Evolutionary conservation across 106 monocot genomes (phyloP), one percentile per base, ranked within the genome.

Genomic region (Chionographis japonica): DNA sequence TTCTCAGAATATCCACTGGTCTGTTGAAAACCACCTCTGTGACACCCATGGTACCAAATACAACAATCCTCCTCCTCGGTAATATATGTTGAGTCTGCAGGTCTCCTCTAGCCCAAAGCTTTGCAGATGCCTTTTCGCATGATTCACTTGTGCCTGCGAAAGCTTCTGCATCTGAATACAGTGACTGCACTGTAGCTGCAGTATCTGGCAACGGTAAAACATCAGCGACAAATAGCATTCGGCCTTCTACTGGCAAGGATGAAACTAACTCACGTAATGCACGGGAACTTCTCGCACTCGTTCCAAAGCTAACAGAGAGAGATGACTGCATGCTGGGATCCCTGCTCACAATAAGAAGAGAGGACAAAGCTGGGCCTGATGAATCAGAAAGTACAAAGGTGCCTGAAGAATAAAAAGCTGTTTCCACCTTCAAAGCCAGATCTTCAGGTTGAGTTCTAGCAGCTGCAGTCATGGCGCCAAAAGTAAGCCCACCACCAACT

Each of bases 11-110:
- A 40, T 98, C 97, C 51, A 92, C 90, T 56, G 92, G 97, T 14
- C 97, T 89, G 64, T 98, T 98, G 54, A 89, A 82, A 75, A 64
- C 80, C 65, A 97, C 73, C 67, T 97, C 97, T 70, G 82, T 86
- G 69, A 97, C 63, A 66, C 97, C 92, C 89, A 89, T 90, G 37
- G 92, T 92, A 66, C 82, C 89, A 66, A 97, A 97, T 56, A 97
- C 80, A 68, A 92, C 81, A 46, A 89, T 71, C 65, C 80, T 92
- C 59, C 89, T 92, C 81, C 86, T 77, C 12, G 92, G 97, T 49
- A 97, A 75, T 36, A 97, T 92, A 80, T 97, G 97, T 60, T 97
- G 97, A 60, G 79, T 87, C 57, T 77, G 65, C 53, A 97, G 74
- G 65, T 97, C 97, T 55, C 97, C 97, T 77, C 74, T 80, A 42